A percentile compares a stretch with the other conserved stretches of the same genome.
Conservation (phyloP, 257 asterid species). For the Fraxinus quadrangulata region DNA sequence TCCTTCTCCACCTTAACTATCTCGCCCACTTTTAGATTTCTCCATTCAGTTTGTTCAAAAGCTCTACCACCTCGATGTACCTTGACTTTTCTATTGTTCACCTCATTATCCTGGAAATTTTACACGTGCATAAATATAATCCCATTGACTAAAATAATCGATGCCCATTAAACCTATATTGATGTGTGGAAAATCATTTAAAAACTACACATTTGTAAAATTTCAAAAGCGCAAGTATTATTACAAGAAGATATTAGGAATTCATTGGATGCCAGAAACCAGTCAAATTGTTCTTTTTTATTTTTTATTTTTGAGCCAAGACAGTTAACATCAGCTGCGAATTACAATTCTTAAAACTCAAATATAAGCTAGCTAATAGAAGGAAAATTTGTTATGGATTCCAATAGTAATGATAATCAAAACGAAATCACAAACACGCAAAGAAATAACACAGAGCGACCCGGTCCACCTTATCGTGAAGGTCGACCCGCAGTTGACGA, state of each 20-base stretch:
- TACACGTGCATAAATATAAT: constrained; percentile 13
- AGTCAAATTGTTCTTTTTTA: background rate
- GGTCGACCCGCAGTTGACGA: background rate
- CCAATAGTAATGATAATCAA: background rate
- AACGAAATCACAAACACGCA: background rate
- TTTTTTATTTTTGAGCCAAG: too few species aligned
- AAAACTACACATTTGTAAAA: background rate
- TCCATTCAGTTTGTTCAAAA: constrained; percentile 67
- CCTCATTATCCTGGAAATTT: constrained; percentile 69
- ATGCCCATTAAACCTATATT: background rate
- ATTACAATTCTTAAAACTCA: background rate
- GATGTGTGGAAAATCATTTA: background rate
- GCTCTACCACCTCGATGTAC: constrained; percentile 68
- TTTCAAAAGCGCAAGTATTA: background rate
- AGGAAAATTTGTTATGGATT: background rate
- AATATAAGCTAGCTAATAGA: background rate
- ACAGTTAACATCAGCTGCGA: too few species aligned
- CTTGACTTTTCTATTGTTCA: constrained; percentile 72
- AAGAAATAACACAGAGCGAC: constrained; percentile 1
- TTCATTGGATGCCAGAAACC: background rate
- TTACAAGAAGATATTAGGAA: background rate
- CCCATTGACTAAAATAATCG: background rate
- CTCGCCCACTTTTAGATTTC: constrained; percentile 76
- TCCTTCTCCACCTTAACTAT: constrained; percentile 84
- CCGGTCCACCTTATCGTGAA: background rate